Base-by-base conservation (phyloP, 345 rosid genomes). In the Eucalyptus albens region DNA sequence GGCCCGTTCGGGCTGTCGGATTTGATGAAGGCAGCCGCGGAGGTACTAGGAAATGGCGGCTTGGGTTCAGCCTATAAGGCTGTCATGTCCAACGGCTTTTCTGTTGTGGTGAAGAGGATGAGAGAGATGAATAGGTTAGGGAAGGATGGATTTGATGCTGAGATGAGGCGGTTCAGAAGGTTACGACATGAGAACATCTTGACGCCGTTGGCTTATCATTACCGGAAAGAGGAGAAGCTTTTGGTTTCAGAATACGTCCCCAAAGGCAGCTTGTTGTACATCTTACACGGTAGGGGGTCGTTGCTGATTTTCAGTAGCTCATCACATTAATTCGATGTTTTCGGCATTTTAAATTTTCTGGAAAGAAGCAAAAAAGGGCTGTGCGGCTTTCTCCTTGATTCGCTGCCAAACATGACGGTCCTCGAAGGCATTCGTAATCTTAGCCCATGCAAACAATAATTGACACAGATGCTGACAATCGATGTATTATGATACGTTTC, bases 61-160 rank as follows among this genome's bases (percentile, higher is more conserved):
- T 89, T 97, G 86, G 99, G 99, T 65, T 97, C 99, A 60, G 96
- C 99, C 11, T 97, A 97, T 44, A 97, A 96, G 93, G 99, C 99
- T 3, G 93, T 91, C 31, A 92, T 97, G 98, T 47, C 92, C 2
- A 96, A 89, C 87, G 99, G 98, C 40, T 65, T 96, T 60, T 90
- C 96, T 1, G 99, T 97, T 87, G 99, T 95, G 88, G 99, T 97
- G 88, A 97, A 97, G 92, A 94, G 98, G 90, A 94, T 96, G 91
- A 93, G 95, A 88, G 99, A 95, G 89, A 95, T 97, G 97, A 96
- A 96, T 85, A 90, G 56, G 89, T 77, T 95, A 29, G 93, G 91
- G 15, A 94, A 90, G 62, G 97, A 96, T 26, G 91, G 69, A 51
- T 97, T 97, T 77, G 96, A 95, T 87, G 93, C 90, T 1, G 99